Percentiles rank a stretch among this genome's conserved stretches.
These are phyloP conservation scores for Hyphopichia buzzinii DNA, from an alignment of 1,139 yeast species.

Conservation along the genomic window DNA sequence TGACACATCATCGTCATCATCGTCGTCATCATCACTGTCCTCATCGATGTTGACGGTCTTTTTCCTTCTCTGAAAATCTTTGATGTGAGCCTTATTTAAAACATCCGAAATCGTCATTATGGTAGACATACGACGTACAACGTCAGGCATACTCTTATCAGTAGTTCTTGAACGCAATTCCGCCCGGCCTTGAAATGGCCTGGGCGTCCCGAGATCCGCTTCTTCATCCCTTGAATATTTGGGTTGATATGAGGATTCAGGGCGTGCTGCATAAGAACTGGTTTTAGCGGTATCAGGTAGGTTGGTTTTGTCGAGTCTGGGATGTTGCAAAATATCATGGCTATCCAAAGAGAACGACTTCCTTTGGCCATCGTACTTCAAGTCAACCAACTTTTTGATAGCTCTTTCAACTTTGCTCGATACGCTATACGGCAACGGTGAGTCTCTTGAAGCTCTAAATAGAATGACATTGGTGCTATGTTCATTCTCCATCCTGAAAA, in stretches of 20 bases:
- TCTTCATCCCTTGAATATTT: constrained; percentile 9
- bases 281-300: constrained; percentile 1
- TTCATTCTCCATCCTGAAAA: constrained; percentile 93
- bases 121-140: constrained; percentile 32
- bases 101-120: constrained; percentile 52
- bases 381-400: constrained; percentile 37
- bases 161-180: neutral
- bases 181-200: neutral
- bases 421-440: constrained; percentile 76
- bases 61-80: constrained; percentile 78
- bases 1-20: constrained; percentile 16
- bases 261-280: neutral
- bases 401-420: constrained; percentile 37
- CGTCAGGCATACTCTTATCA: constrained; percentile 6
- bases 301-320: constrained; percentile 4
- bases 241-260: neutral
- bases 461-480: constrained; percentile 86
- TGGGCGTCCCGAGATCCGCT: constrained; percentile 10
- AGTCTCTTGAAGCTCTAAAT: constrained; percentile 82
- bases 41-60: constrained; percentile 30
- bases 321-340: neutral
- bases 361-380: constrained; percentile 23
- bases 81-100: constrained; percentile 77
- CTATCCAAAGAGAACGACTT: neutral
- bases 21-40: constrained; percentile 42